Evolutionary conservation across 2,329 filamentous ascomycete genomes (phyloP).

Genomic region (Pyricularia grisea): DNA sequence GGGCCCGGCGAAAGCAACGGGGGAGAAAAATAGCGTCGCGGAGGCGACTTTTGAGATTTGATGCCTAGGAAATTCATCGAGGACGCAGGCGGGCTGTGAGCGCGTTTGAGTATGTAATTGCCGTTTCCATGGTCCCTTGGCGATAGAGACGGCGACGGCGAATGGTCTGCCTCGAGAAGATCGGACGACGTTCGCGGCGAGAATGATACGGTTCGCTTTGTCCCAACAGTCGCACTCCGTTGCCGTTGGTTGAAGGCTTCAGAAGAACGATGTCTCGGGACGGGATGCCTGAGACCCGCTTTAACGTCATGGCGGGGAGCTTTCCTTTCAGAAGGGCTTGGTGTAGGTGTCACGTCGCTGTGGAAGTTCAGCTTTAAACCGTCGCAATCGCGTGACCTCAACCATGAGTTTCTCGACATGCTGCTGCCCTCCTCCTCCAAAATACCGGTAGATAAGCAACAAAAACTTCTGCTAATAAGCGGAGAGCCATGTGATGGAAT

Average conservation of each 20-base stretch:
- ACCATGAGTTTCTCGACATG: neutral
- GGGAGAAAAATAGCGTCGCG: neutral
- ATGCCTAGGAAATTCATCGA: neutral
- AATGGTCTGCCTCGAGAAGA: neutral
- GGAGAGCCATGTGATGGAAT: neutral
- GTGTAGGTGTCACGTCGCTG: neutral
- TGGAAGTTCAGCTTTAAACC: neutral
- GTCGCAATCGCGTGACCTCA: neutral
- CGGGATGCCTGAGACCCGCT: neutral
- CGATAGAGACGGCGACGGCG: neutral
- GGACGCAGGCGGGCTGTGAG: neutral
- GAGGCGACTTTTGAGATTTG: neutral
- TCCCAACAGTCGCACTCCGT: neutral
- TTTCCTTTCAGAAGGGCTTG: neutral
- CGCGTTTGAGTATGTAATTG: neutral
- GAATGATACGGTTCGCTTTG: neutral
- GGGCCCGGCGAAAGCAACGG: neutral
- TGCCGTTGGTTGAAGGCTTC: neutral
- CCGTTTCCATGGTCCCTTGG: neutral
- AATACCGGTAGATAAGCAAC: neutral
- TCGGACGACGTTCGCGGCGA: neutral
- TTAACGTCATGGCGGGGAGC: neutral
- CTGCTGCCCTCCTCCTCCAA: neutral
- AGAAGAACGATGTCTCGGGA: neutral
- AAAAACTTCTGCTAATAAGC: neutral